Conservation (phyloP, 768 basidiomycete species). For the Russula griseocarnosa region DNA sequence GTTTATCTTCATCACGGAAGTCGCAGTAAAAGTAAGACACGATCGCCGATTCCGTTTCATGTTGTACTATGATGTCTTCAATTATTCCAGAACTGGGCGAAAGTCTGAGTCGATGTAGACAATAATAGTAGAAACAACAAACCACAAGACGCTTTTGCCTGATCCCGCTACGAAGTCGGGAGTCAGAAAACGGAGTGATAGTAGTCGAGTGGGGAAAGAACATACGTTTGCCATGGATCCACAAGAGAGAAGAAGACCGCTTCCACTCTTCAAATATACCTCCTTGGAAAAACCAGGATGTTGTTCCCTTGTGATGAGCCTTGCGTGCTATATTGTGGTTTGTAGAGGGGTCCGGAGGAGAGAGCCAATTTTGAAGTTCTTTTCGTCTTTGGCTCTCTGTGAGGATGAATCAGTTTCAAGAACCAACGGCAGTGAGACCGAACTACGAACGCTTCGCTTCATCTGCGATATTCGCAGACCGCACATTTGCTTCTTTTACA, state of each 20-base stretch:
- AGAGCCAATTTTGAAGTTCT: background rate
- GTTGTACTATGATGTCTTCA: background rate
- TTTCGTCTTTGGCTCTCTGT: background rate
- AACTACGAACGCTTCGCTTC: background rate
- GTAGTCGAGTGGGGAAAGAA: background rate
- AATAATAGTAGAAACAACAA: background rate
- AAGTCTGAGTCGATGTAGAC: background rate
- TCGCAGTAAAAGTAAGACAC: slow-evolving; percentile 1
- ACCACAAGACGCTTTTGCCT: background rate
- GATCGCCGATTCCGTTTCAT: background rate
- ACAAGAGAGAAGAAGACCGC: background rate
- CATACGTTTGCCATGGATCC: slow-evolving; percentile 7
- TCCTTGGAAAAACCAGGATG: background rate
- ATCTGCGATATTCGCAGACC: background rate
- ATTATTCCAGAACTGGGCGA: background rate
- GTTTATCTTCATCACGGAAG: slow-evolving; percentile 5
- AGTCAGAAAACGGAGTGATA: background rate
- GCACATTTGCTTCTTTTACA: background rate
- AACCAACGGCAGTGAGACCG: background rate
- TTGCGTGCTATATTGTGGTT: background rate
- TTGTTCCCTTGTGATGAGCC: background rate
- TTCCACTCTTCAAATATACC: background rate
- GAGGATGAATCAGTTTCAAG: background rate
- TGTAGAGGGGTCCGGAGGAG: background rate
- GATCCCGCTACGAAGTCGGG: background rate